Conservation (phyloP, 345 rosid species). For the Syzygium grande region DNA sequence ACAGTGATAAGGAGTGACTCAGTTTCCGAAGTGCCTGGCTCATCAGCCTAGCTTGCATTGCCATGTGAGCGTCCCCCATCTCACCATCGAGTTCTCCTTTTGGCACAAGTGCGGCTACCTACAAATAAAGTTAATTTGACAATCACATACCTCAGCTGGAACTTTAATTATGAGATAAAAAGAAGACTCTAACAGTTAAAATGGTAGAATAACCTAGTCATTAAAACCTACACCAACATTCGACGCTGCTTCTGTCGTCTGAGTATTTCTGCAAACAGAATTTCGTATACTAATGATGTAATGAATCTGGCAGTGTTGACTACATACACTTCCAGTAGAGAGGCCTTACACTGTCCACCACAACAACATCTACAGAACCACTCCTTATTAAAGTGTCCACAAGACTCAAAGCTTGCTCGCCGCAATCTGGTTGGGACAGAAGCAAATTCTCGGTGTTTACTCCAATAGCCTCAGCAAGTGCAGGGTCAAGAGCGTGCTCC, state of each 20-base stretch:
- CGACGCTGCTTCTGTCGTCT: neutral
- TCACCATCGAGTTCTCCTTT: constrained; percentile 95
- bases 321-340: neutral
- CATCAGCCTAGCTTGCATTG: constrained; percentile 98
- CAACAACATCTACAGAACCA: constrained; percentile 93
- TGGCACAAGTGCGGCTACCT: constrained; percentile 99
- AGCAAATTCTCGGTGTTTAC: constrained; percentile 88
- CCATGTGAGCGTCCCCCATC: constrained; percentile 99
- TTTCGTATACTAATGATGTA: neutral
- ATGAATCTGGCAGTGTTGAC: neutral
- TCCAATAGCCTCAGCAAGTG: constrained; percentile 77
- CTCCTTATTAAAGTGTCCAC: constrained; percentile 86
- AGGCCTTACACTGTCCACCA: constrained; percentile 90
- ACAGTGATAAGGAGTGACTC: constrained; percentile 80
- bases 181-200: neutral
- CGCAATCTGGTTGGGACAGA: constrained; percentile 95
- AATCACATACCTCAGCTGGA: neutral
- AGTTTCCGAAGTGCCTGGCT: constrained; percentile 96
- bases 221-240: neutral
- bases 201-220: neutral
- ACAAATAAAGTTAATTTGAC: neutral
- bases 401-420: constrained; percentile 93
- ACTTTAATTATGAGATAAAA: neutral
- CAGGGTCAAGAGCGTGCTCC: constrained; percentile 95
- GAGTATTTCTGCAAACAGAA: neutral